Evolutionary conservation across 495 filamentous ascomycete genomes (phyloP).

Genomic region (Penicillium tannophilum): DNA sequence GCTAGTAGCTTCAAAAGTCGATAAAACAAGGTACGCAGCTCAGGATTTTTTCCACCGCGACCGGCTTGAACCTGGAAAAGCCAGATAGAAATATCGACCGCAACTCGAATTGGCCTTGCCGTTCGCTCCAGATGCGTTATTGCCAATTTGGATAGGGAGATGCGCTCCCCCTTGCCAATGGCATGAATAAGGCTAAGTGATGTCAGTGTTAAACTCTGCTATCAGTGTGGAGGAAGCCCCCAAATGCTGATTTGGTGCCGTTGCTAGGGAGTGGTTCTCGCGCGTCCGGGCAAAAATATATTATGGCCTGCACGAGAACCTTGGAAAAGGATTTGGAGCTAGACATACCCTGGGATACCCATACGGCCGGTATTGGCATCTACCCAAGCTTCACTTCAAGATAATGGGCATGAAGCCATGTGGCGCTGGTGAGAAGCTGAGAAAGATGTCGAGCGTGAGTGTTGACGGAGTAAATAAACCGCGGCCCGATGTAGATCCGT

Average conservation of each 20-base stretch:
- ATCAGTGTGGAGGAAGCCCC: neutral
- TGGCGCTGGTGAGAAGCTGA: slow-evolving; percentile 2
- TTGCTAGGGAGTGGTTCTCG: slow-evolving; percentile 20
- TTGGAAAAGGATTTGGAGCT: neutral
- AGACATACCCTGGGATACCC: slow-evolving; percentile 52
- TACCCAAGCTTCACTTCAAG: neutral
- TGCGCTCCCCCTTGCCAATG: slow-evolving; percentile 77
- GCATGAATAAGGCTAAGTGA: slow-evolving; percentile 77
- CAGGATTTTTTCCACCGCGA: slow-evolving; percentile 86
- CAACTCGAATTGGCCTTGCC: slow-evolving; percentile 76
- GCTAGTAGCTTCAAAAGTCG: slow-evolving; percentile 81
- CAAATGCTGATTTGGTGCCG: neutral
- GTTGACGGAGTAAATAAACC: slow-evolving; percentile 39
- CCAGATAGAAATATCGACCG: slow-evolving; percentile 97
- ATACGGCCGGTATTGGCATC: slow-evolving; percentile 20
- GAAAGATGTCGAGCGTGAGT: slow-evolving; percentile 17
- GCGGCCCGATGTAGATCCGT: slow-evolving; percentile 51
- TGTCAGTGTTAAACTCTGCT: neutral
- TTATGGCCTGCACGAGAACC: neutral
- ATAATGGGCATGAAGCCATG: slow-evolving; percentile 12
- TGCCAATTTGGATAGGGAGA: slow-evolving; percentile 82
- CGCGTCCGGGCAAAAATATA: slow-evolving; percentile 11
- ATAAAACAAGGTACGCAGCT: slow-evolving; percentile 90
- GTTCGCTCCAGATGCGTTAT: slow-evolving; percentile 70
- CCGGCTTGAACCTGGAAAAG: slow-evolving; percentile 90